These are phyloP conservation scores for Proliferodiscus dingleyae DNA, from an alignment of 2,329 filamentous ascomycete genomes.

Conservation along the genomic window DNA sequence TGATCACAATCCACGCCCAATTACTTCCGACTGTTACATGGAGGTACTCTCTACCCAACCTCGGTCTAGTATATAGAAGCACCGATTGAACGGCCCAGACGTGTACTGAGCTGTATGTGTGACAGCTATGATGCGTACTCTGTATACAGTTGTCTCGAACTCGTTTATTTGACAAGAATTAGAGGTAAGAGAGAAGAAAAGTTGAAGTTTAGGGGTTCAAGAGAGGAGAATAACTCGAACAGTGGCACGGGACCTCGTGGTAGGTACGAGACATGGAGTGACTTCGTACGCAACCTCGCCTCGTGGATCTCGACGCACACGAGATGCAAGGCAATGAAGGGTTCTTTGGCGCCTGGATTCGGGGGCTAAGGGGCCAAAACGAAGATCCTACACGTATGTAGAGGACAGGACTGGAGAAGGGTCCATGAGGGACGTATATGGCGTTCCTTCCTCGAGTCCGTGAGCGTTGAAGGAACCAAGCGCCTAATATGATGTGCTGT, in stretches of 20 bases:
- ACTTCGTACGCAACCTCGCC: conserved; percentile 15
- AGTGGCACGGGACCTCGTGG: conserved; percentile 28
- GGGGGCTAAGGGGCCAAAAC: conserved; percentile 24
- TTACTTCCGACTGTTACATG: conserved; percentile 30
- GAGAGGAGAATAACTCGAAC: conserved; percentile 8
- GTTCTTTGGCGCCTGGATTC: conserved; percentile 26
- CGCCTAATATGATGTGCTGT: conserved; percentile 39
- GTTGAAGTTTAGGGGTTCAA: conserved; percentile 21
- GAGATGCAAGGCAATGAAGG: conserved; percentile 17
- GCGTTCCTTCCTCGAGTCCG: conserved; percentile 31
- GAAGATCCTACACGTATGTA: conserved; percentile 23
- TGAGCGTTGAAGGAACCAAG: conserved; percentile 33
- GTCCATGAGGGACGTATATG: conserved; percentile 36
- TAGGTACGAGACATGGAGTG: conserved; percentile 17
- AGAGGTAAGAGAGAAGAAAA: conserved; percentile 16
- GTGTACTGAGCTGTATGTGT: conserved; percentile 19
- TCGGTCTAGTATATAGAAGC: conserved; percentile 16
- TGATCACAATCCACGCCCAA: conserved; percentile 31
- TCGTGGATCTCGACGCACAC: conserved; percentile 26
- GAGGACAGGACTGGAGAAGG: conserved; percentile 22
- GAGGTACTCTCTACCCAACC: conserved; percentile 23
- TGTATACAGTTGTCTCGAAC: conserved; percentile 14
- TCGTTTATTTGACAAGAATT: conserved; percentile 20
- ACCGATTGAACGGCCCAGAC: conserved; percentile 20
- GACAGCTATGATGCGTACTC: conserved; percentile 22